These are phyloP conservation scores for Punctularia strigosozonata DNA, from an alignment of 768 basidiomycete genomes.

Conservation along the genomic window DNA sequence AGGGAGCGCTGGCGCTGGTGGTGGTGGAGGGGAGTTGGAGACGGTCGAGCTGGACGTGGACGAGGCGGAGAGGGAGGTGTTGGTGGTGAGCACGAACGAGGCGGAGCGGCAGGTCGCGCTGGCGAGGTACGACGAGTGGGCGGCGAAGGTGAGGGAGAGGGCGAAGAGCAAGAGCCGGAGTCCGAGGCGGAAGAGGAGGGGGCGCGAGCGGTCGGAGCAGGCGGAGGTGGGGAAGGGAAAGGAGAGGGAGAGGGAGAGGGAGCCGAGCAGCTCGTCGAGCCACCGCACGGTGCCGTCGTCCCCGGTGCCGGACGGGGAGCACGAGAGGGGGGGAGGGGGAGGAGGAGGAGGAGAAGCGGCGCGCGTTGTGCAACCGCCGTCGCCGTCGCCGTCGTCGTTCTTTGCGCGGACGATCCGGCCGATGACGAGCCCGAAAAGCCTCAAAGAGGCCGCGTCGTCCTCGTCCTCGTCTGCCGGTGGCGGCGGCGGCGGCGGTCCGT, in stretches of 20 bases:
- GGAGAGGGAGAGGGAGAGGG: not conserved
- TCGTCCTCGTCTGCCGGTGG: not conserved
- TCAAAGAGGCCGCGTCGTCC: not conserved
- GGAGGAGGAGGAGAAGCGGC: not conserved
- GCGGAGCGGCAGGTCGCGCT: conserved; percentile 54
- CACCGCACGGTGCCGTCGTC: not conserved
- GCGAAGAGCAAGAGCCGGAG: conserved; percentile 5
- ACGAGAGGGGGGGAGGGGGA: not conserved
- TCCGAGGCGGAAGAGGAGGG: not conserved
- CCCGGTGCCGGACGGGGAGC: not conserved
- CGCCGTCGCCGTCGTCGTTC: not conserved
- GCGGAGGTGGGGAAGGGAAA: not conserved
- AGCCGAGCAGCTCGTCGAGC: not conserved
- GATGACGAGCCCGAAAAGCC: too few relatives aligned
- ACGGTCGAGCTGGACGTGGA: conserved; percentile 56
- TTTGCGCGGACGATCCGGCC: too few relatives aligned
- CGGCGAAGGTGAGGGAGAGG: conserved; percentile 8
- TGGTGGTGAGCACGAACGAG: conserved; percentile 59
- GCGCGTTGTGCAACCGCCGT: not conserved
- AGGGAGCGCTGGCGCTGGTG: too few relatives aligned
- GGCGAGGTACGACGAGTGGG: conserved; percentile 42
- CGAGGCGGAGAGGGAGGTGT: conserved; percentile 53
- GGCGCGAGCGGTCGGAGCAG: not conserved
- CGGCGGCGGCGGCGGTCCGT: not conserved
- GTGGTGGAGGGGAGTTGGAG: too few relatives aligned